Base-by-base conservation (phyloP, 2,329 filamentous ascomycete species). In the Leptographium flavum region DNA sequence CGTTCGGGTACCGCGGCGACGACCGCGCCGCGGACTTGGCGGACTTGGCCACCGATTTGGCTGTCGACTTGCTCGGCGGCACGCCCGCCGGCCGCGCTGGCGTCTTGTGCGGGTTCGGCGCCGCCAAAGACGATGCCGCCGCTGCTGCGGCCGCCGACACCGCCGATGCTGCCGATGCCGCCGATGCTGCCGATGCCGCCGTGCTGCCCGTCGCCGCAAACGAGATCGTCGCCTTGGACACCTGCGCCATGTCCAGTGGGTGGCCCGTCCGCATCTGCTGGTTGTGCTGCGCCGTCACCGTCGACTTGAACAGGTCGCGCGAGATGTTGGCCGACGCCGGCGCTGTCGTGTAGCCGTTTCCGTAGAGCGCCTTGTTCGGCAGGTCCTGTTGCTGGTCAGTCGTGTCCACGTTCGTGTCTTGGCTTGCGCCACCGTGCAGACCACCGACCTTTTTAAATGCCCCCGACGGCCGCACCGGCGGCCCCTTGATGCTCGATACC, bases 171-270 rank as follows among this genome's bases (percentile, higher is more conserved):
- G 49, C 45, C 6, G 44, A 30, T 3, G 49, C 47, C 13, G 46
- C 42, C 4, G 48, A 40, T 9, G 46, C 37, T 4, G 40, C 47
- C 30, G 46, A 15, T 9, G 39, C 39, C 5, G 46, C n/a, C 15
- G 21, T 35, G 36, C 25, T 45, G 32, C 31, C 28, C 48, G 76
- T 78, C 19, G 88, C 75, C 7, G 87, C 87, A 57, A 95, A 95
- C 3, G 87, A 84, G 53, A 95, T 95, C 25, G 83, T 79, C n/a
- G 79, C 84, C 62, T 83, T 94, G 8, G 86, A 84, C 48, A 90
- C 80, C 57, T 90, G 84, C n/a, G 82, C 76, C 76, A 90, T 87
- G 54, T 92, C 86, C 56, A 87, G 68, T 2, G 83, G 83, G 55
- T 87, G 80, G 1, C 68, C 71, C 3, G 73, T 65, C 59, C 82